Evolutionary conservation across 176 grass and related monocot genomes (phyloP).

Genomic region (Dendrocalamus sinicus): DNA sequence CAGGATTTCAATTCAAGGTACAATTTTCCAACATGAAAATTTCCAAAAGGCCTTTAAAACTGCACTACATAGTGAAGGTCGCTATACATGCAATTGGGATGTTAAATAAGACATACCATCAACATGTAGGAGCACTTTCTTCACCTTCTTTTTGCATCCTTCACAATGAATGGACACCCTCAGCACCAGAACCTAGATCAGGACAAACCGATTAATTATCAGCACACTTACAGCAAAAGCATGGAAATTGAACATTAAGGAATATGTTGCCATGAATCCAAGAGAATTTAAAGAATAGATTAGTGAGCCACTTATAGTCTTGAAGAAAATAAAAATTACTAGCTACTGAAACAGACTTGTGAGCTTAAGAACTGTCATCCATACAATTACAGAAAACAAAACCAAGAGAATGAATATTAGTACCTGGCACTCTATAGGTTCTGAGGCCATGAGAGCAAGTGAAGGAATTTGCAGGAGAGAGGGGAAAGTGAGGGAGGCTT

Average conservation of each 20-base stretch:
- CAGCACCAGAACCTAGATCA: constrained; percentile 55
- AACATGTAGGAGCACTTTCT: constrained; percentile 53
- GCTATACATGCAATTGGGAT: background rate
- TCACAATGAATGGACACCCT: constrained; percentile 70
- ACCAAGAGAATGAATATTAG: background rate
- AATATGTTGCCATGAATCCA: background rate
- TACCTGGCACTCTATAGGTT: constrained; percentile 60
- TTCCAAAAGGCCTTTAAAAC: background rate
- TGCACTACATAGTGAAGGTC: background rate
- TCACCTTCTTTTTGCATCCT: constrained; percentile 82
- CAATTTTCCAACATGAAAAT: background rate
- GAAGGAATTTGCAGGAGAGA: constrained; percentile 26
- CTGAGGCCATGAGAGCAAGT: constrained; percentile 53
- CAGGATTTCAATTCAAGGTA: background rate
- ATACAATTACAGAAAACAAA: background rate
- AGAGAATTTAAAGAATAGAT: background rate
- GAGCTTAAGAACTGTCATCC: background rate
- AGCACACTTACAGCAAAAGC: constrained; percentile 10
- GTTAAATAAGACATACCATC: constrained; percentile 31
- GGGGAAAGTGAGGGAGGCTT: constrained; percentile 58
- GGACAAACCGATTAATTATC: background rate
- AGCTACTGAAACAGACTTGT: background rate
- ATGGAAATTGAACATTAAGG: background rate
- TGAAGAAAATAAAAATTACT: background rate
- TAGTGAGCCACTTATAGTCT: background rate